Base-by-base conservation (phyloP, 176 grass and related monocot species). In the Musa beccarii region DNA sequence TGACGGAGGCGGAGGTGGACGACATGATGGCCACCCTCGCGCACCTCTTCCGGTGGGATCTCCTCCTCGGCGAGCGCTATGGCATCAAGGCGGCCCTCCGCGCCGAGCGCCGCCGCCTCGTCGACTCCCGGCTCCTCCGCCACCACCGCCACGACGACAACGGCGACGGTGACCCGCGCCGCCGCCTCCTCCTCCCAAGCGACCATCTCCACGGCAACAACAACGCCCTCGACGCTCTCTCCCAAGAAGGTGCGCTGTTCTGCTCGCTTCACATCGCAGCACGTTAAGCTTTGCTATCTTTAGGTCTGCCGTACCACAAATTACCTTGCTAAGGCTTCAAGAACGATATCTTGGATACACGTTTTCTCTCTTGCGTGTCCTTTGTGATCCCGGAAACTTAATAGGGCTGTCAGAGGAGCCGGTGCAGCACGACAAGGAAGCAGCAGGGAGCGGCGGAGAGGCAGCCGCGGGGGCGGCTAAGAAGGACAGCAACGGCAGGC, bases 1-100 rank as follows among this genome's bases (percentile, higher is more conserved):
- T 21, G 80, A 79, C 94, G 19, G 94, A 97, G 78, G 81, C 85
- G 61, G 95, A 99, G 86, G 85, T 99, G 1, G 95, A 99, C 86
- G 95, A 99, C 79, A 94, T 99, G 95, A 94, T 89, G 78, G 88
- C 90, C 67, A 86, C 95, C 77, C 80, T 99, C 69, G 75, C 88
- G 7, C 88, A 89, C 53, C 67, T 99, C 7, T 99, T 99, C 83
- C 86, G 91, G 67, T 93, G 90, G 90, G 95, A 99, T 76, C 76
- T 99, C 34, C 89, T 99, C 53, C 84, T 99, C 77, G 95, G 90
- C 80, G 95, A 99, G 84, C 89, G 95, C 2, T 94, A 91, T 76
- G 95, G 95, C 51, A 79, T 99, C 34, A 92, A 92, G 66, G 88
- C 95, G 12, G 90, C 95, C 0, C 77, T 99, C 21, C 82, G 95